Percentiles rank a stretch among this genome's conserved stretches.
phyloP scores from a whole-genome alignment of 2,329 filamentous ascomycete species.

The Xylaria multiplex region DNA sequence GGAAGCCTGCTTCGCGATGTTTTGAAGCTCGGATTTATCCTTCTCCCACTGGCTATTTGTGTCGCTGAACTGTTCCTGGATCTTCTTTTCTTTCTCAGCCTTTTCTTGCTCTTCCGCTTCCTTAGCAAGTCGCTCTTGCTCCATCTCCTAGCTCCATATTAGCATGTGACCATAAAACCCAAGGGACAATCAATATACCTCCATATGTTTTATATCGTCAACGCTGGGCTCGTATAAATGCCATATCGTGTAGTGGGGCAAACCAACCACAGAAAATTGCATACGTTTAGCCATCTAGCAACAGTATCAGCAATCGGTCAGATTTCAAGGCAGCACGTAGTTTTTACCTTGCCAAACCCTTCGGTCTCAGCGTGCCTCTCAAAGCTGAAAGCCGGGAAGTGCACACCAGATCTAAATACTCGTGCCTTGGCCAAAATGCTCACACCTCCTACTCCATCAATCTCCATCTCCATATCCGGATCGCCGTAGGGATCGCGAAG shows the following conservation, averaged over 20 bases:
- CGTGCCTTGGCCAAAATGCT: slow-evolving; percentile 96
- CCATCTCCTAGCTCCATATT: slow-evolving; percentile 77
- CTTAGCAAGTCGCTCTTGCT: slow-evolving; percentile 80
- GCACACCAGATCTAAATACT: slow-evolving; percentile 93
- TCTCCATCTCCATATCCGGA: slow-evolving; percentile 99
- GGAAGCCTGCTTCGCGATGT: slow-evolving; percentile 67
- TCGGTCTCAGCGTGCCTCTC: slow-evolving; percentile 99
- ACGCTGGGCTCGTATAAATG: slow-evolving; percentile 99
- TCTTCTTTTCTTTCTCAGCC: slow-evolving; percentile 77
- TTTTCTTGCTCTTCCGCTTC: slow-evolving; percentile 83
- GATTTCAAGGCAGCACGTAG: slow-evolving; percentile 23
- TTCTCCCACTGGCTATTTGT: slow-evolving; percentile 85
- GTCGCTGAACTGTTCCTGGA: slow-evolving; percentile 83
- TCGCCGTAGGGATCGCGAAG: slow-evolving; percentile 96
- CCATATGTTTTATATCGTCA: slow-evolving; percentile 97
- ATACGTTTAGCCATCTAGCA: slow-evolving; percentile 93
- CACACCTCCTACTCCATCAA: slow-evolving; percentile 96
- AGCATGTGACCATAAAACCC: slow-evolving; percentile 17
- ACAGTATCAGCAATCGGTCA: slow-evolving; percentile 32
- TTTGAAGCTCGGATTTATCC: slow-evolving; percentile 82
- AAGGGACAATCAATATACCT: slow-evolving; percentile 58
- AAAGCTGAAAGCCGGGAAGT: slow-evolving; percentile 98
- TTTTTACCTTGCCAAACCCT: slow-evolving; percentile 91
- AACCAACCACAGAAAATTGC: slow-evolving; percentile 92
- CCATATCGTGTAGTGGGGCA: slow-evolving; percentile 99